Conservation (phyloP, 2,329 filamentous ascomycete genomes). For the Harringtonia aguacate region DNA sequence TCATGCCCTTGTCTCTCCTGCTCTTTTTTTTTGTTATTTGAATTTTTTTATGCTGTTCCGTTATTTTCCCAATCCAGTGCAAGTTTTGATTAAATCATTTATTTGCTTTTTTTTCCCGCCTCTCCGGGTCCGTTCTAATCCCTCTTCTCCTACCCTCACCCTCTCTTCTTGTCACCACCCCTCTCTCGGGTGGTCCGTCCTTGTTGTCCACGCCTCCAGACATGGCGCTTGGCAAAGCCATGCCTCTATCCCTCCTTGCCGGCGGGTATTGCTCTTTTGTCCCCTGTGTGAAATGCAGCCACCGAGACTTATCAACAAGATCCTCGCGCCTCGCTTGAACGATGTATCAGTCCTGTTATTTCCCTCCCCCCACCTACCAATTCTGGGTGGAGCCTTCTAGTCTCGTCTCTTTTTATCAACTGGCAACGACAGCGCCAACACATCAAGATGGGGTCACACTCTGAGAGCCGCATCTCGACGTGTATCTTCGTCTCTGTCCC, state of each 20-base stretch:
- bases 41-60: not conserved
- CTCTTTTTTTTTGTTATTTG: not conserved
- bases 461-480: slow-evolving; percentile 57
- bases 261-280: not conserved
- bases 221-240: not conserved
- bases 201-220: too few species aligned
- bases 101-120: not conserved
- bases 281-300: not conserved
- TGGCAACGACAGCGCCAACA: slow-evolving; percentile 81
- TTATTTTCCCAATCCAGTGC: not conserved
- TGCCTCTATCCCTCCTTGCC: not conserved
- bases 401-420: slow-evolving; percentile 57
- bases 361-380: slow-evolving; percentile 19
- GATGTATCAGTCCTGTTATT: slow-evolving; percentile 27
- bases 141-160: too few species aligned
- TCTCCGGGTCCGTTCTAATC: too few species aligned
- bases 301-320: slow-evolving; percentile 24
- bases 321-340: slow-evolving; percentile 27
- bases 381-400: slow-evolving; percentile 52
- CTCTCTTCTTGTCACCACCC: too few species aligned
- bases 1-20: not conserved
- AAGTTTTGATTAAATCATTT: not conserved
- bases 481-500: slow-evolving; percentile 41
- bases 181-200: too few species aligned
- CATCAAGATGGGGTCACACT: slow-evolving; percentile 69